Conservation (phyloP, 1,139 yeast species). For the Pichia sp. region DNA sequence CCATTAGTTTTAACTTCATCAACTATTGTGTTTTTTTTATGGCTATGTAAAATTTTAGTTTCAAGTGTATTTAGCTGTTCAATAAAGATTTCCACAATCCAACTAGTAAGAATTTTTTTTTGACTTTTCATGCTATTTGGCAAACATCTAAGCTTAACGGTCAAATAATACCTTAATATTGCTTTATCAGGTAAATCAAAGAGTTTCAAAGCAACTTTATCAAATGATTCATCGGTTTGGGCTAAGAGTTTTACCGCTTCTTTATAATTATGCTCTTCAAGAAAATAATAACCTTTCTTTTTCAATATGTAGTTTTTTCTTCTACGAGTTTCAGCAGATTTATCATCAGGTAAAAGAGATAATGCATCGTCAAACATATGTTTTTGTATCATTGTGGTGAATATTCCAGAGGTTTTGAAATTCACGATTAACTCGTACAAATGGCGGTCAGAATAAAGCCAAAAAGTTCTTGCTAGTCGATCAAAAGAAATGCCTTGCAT, state of each 20-base stretch:
- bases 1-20: background rate
- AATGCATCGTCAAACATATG: slow-evolving; percentile 70
- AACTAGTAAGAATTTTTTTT: slow-evolving; percentile 61
- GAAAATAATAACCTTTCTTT: slow-evolving; percentile 58
- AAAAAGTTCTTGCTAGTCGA: slow-evolving; percentile 46
- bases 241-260: slow-evolving; percentile 67
- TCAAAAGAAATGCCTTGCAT: slow-evolving; percentile 62
- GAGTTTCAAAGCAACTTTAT: slow-evolving; percentile 61
- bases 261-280: slow-evolving; percentile 35
- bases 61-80: slow-evolving; percentile 47
- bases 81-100: slow-evolving; percentile 72
- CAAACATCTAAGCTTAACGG: slow-evolving; percentile 44
- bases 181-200: slow-evolving; percentile 42
- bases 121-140: slow-evolving; percentile 46
- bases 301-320: slow-evolving; percentile 53
- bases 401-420: slow-evolving; percentile 68
- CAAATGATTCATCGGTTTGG: slow-evolving; percentile 62
- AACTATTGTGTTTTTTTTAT: slow-evolving; percentile 3
- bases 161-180: slow-evolving; percentile 56
- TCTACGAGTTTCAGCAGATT: slow-evolving; percentile 33
- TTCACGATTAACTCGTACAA: slow-evolving; percentile 67
- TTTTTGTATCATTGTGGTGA: slow-evolving; percentile 66
- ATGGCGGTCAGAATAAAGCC: slow-evolving; percentile 50
- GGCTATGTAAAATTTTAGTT: slow-evolving; percentile 26
- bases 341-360: slow-evolving; percentile 33